Evolutionary conservation across 192 early-diverging fungal species (phyloP).

Genomic region (Geranomyces michiganensis): DNA sequence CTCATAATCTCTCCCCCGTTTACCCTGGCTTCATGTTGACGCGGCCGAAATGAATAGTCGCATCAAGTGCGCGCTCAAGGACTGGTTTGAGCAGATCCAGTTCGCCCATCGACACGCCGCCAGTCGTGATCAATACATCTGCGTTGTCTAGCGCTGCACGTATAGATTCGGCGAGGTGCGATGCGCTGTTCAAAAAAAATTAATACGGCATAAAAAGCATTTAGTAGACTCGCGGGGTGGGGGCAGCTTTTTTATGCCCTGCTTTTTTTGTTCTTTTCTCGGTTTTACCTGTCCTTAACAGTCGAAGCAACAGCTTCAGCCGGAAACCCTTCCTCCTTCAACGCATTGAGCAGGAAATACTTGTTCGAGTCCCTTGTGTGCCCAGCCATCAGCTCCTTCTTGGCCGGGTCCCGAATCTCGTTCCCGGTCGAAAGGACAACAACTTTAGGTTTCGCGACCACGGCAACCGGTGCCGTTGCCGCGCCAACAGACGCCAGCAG

Average conservation of each 20-base stretch:
- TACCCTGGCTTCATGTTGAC: slow-evolving; percentile 90
- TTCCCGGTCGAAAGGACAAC: slow-evolving; percentile 90
- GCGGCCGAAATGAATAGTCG: slow-evolving; percentile 85
- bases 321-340: slow-evolving; percentile 63
- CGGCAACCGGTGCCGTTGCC: slow-evolving; percentile 37
- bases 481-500: slow-evolving; percentile 79
- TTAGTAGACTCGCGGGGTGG: too few species aligned
- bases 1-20: too few species aligned
- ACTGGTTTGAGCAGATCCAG: slow-evolving; percentile 88
- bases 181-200: slow-evolving; percentile 36
- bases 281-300: slow-evolving; percentile 61
- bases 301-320: slow-evolving; percentile 78
- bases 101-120: slow-evolving; percentile 99
- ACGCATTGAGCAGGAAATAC: slow-evolving; percentile 70
- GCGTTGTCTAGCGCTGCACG: slow-evolving; percentile 46
- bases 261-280: too few species aligned
- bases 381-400: slow-evolving; percentile 53
- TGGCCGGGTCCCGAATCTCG: slow-evolving; percentile 70
- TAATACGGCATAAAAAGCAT: too few species aligned
- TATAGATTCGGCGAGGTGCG: slow-evolving; percentile 54
- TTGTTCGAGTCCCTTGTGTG: slow-evolving; percentile 86
- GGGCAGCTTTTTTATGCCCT: too few species aligned
- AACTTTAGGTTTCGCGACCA: slow-evolving; percentile 56
- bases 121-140: slow-evolving; percentile 87
- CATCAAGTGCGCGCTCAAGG: slow-evolving; percentile 76